Evolutionary conservation across 2,329 filamentous ascomycete genomes (phyloP).

Genomic region (Juglanconis sp.): DNA sequence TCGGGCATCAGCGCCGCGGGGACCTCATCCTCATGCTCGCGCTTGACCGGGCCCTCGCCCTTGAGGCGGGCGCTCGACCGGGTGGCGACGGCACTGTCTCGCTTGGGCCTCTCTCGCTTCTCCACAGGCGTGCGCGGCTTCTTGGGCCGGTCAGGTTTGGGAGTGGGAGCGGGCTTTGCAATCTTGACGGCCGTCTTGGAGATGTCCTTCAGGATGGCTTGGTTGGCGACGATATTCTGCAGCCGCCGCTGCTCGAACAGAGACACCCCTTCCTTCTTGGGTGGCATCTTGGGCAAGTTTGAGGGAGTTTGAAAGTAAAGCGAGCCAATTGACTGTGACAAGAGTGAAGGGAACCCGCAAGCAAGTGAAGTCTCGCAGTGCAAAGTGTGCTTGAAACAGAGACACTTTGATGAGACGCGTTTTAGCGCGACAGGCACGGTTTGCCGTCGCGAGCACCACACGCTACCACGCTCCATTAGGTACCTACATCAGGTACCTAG

Average conservation of each 20-base stretch:
- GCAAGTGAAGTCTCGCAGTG: background rate
- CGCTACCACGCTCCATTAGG: constrained; percentile 10
- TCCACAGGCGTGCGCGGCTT: constrained; percentile 27
- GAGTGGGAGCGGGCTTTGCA: constrained; percentile 18
- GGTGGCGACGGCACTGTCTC: constrained; percentile 46
- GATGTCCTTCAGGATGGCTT: constrained; percentile 75
- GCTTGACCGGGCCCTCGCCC: constrained; percentile 49
- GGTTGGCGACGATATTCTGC: constrained; percentile 83
- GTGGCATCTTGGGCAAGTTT: constrained; percentile 40
- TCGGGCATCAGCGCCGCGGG: constrained; percentile 11
- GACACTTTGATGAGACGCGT: constrained; percentile 17
- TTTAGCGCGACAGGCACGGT: constrained; percentile 1
- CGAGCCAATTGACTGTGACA: background rate
- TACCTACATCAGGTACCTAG: no score
- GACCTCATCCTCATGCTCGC: constrained; percentile 31
- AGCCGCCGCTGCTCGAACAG: constrained; percentile 81
- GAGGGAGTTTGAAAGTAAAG: background rate
- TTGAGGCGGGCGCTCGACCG: constrained; percentile 57
- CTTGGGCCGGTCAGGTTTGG: constrained; percentile 30
- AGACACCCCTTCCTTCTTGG: constrained; percentile 42
- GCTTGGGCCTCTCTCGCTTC: constrained; percentile 43
- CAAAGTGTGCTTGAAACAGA: constrained; percentile 4
- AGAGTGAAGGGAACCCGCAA: constrained; percentile 11
- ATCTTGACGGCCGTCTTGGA: constrained; percentile 67
- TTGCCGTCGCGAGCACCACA: constrained; percentile 13